phyloP scores from a whole-genome alignment of 139 green algal genomes.

The Coelastrella sp. region DNA sequence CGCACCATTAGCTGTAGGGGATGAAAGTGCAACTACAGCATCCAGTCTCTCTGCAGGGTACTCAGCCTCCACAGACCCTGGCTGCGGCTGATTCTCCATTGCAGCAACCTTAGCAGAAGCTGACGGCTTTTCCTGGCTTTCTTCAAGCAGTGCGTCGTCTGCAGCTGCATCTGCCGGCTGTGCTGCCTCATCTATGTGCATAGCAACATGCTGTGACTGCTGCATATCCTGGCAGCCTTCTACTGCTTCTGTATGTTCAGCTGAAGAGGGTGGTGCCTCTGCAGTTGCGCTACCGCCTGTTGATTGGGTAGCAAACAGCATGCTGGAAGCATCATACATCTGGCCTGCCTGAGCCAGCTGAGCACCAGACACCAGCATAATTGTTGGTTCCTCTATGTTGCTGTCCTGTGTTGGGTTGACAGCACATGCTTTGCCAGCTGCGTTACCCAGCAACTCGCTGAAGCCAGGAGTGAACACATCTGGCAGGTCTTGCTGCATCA shows the following conservation, averaged over 20 bases:
- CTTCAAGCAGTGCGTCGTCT: not conserved
- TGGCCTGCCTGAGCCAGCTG: conserved; percentile 31
- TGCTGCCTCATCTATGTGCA: not conserved
- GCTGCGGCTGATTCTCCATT: not conserved
- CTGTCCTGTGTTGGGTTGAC: not conserved
- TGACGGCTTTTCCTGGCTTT: not conserved
- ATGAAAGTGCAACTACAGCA: no score
- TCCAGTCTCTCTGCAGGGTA: no score
- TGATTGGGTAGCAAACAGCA: not conserved
- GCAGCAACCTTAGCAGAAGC: not conserved
- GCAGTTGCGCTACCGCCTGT: not conserved
- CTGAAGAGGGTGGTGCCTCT: not conserved
- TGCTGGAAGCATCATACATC: not conserved
- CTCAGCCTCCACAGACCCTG: no score
- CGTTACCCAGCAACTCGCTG: conserved; percentile 26
- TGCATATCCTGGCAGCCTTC: no score
- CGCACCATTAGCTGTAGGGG: no score
- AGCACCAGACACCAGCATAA: conserved; percentile 3
- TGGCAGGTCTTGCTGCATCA: conserved; percentile 14
- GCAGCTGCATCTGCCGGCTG: not conserved
- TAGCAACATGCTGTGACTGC: not conserved
- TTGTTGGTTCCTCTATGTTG: not conserved
- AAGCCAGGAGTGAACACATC: conserved; percentile 43
- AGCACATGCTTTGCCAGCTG: not conserved
- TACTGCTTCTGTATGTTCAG: not conserved